Conservation (phyloP, 306 rosid genomes). For the Quercus rubra region DNA sequence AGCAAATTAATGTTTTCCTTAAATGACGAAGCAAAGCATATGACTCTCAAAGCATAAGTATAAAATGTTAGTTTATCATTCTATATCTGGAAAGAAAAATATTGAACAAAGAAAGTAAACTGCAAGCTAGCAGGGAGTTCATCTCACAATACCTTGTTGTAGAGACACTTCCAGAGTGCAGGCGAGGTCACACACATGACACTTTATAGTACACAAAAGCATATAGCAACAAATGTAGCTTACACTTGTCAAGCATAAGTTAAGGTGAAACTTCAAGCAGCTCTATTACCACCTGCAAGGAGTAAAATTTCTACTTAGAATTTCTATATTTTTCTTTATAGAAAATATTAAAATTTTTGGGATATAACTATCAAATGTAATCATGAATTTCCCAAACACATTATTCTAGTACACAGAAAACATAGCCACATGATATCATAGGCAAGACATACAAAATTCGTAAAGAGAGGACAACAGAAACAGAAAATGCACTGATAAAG, state of each 20-base stretch:
- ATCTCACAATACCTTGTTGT: not conserved
- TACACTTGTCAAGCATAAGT: not conserved
- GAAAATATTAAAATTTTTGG: not conserved
- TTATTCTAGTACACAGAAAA: not conserved
- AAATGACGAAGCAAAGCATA: not conserved
- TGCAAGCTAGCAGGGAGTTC: not conserved
- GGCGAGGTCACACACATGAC: not conserved
- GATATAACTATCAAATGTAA: not conserved
- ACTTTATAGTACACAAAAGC: not conserved
- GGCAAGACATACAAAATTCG: not conserved
- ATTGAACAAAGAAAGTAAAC: not conserved
- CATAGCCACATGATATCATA: not conserved
- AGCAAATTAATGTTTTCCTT: not conserved
- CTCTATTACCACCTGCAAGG: not conserved
- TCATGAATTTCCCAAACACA: not conserved
- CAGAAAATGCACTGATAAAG: not conserved
- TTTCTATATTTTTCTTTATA: not conserved
- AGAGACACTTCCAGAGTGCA: not conserved
- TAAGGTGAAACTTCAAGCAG: not conserved
- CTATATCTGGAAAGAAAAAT: not conserved
- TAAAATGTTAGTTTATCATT: not conserved
- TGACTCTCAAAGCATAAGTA: not conserved
- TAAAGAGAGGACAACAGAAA: not conserved
- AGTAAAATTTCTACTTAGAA: not conserved
- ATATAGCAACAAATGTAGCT: not conserved